Percentiles rank a stretch among this genome's conserved stretches.
These are phyloP conservation scores for Cercophora samala DNA, from an alignment of 495 filamentous ascomycete genomes.

Conservation along the genomic window DNA sequence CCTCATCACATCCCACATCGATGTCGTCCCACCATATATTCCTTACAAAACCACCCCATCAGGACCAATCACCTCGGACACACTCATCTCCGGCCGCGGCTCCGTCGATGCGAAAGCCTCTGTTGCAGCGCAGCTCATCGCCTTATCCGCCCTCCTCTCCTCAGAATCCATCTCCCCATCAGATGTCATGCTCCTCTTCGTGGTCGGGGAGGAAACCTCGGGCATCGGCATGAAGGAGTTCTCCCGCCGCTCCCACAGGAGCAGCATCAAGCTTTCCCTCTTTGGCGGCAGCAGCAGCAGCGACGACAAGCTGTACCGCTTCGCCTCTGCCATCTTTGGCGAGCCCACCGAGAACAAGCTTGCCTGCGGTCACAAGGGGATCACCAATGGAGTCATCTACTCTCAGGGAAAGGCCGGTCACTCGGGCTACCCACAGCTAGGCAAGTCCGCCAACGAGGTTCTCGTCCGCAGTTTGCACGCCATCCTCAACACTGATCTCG, in stretches of 20 bases:
- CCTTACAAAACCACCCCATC: constrained; percentile 52
- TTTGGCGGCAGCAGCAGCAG: neutral
- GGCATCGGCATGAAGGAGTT: constrained; percentile 82
- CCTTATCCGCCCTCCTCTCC: constrained; percentile 58
- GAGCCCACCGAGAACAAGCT: constrained; percentile 88
- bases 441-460: constrained; percentile 71
- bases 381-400: constrained; percentile 57
- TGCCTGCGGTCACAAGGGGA: constrained; percentile 87
- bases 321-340: constrained; percentile 73
- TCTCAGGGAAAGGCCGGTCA: constrained; percentile 78
- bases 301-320: constrained; percentile 42
- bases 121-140: constrained; percentile 75
- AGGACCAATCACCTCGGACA: constrained; percentile 21
- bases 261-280: constrained; percentile 24
- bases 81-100: constrained; percentile 63
- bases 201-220: constrained; percentile 79
- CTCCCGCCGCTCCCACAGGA: constrained; percentile 37
- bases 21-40: constrained; percentile 70
- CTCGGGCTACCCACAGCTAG: constrained; percentile 84
- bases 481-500: constrained; percentile 64
- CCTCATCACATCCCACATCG: constrained; percentile 72
- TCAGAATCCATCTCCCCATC: constrained; percentile 34
- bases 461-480: constrained; percentile 63
- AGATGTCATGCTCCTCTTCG: constrained; percentile 73
- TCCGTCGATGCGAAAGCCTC: constrained; percentile 87